Percentiles rank a stretch among this genome's conserved stretches.
Evolutionary conservation across 208 protist genomes (phyloP).

Genomic region (Lotmaria passim): DNA sequence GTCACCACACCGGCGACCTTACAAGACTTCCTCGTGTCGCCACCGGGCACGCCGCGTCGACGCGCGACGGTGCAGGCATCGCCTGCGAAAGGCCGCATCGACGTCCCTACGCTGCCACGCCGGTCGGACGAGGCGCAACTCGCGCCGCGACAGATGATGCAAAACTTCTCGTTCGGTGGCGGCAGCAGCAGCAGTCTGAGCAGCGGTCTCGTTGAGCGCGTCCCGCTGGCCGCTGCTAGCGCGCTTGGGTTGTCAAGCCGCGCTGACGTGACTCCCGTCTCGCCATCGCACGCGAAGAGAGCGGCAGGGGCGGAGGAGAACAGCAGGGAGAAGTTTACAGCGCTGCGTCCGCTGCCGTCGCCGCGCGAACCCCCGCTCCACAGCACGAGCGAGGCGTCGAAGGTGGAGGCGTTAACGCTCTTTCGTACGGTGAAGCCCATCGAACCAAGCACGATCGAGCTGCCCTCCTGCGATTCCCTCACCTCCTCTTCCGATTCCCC

Average conservation of each 20-base stretch:
- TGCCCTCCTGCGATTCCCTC: not conserved
- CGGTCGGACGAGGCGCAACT: not conserved
- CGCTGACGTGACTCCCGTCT: not conserved
- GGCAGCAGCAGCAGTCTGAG: not conserved
- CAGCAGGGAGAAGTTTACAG: not conserved
- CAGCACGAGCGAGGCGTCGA: not conserved
- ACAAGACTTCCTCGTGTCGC: not conserved
- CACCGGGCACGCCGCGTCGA: not conserved
- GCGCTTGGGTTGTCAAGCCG: not conserved
- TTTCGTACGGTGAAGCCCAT: not conserved
- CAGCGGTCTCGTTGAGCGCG: not conserved
- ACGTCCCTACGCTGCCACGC: slow-evolving; percentile 1
- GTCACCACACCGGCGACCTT: not conserved
- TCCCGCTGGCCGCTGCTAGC: not conserved
- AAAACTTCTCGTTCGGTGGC: not conserved
- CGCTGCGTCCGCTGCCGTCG: not conserved
- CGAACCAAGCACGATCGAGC: not conserved
- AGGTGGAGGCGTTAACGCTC: not conserved
- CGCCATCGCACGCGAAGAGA: not conserved
- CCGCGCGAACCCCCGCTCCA: not conserved
- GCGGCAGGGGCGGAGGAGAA: not conserved
- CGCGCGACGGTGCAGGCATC: not conserved
- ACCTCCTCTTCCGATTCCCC: not conserved
- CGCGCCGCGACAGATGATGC: not conserved
- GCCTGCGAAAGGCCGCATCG: not conserved